phyloP scores from a whole-genome alignment of 441 rosid genomes.

The Flueggea neowawraea region DNA sequence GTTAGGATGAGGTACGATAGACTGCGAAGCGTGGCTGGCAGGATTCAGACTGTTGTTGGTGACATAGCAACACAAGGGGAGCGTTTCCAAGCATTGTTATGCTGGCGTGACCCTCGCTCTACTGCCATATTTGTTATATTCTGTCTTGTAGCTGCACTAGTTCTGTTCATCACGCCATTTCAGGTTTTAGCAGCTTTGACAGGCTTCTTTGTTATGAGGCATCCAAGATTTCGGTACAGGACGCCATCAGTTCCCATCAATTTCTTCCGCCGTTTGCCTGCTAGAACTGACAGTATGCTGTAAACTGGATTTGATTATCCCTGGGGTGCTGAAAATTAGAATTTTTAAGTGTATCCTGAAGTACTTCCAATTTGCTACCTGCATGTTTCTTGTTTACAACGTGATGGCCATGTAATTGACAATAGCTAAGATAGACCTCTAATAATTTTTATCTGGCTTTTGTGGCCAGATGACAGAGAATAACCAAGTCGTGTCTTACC shows the following conservation, averaged over 20 bases:
- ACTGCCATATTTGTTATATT: slow-evolving; percentile 59
- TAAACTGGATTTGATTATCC: slow-evolving; percentile 18
- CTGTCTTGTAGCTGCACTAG: slow-evolving; percentile 74
- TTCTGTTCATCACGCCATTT: slow-evolving; percentile 84
- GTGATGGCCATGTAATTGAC: no score
- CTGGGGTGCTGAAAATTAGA: no score
- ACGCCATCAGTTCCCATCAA: slow-evolving; percentile 78
- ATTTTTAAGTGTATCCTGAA: no score
- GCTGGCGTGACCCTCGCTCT: slow-evolving; percentile 97
- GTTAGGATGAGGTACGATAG: slow-evolving; percentile 90
- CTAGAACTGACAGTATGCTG: slow-evolving; percentile 85
- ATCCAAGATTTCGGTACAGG: slow-evolving; percentile 85
- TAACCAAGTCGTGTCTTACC: no score
- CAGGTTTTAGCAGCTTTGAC: slow-evolving; percentile 72
- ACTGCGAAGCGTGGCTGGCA: slow-evolving; percentile 84
- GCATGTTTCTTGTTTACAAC: no score
- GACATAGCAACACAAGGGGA: slow-evolving; percentile 96
- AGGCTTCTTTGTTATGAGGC: slow-evolving; percentile 82
- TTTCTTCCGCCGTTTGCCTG: slow-evolving; percentile 89
- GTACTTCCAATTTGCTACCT: no score
- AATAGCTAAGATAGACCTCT: no score
- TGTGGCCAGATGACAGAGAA: no score
- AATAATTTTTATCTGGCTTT: no score
- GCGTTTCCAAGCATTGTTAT: slow-evolving; percentile 71
- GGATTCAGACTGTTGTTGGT: no score